These are phyloP conservation scores for Fragaria nilgerrensis DNA, from an alignment of 306 rosid genomes.

Conservation along the genomic window DNA sequence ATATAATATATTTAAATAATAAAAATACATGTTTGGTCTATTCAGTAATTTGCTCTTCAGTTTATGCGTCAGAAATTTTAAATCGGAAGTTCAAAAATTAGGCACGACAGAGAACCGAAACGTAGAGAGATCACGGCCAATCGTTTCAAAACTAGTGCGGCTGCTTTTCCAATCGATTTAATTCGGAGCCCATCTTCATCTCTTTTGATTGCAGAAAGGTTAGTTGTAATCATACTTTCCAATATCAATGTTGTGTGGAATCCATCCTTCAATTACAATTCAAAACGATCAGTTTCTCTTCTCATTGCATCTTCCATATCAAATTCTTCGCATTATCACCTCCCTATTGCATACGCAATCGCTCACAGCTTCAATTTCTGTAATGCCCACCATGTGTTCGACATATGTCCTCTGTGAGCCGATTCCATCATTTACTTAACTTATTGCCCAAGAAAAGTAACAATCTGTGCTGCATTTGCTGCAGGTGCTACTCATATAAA, in stretches of 20 bases:
- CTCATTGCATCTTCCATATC: neutral
- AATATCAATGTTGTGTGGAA: neutral
- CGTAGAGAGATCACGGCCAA: neutral
- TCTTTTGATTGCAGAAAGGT: neutral
- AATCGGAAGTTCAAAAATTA: too few relatives aligned
- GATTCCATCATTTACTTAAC: neutral
- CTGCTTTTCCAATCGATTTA: neutral
- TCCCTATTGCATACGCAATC: neutral
- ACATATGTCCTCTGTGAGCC: neutral
- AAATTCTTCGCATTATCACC: too few relatives aligned
- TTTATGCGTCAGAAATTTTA: too few relatives aligned
- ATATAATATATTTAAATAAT: too few relatives aligned
- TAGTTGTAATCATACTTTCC: neutral
- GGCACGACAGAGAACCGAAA: too few relatives aligned
- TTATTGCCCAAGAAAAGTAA: neutral
- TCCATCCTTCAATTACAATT: too few relatives aligned
- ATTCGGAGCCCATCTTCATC: neutral
- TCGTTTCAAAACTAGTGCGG: neutral
- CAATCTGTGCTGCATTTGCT: neutral
- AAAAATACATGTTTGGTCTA: too few relatives aligned
- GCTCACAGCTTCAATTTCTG: neutral
- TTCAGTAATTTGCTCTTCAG: too few relatives aligned
- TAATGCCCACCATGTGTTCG: neutral
- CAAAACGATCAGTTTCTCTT: neutral
- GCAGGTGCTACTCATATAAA: neutral